phyloP scores from a whole-genome alignment of 2,329 filamentous ascomycete genomes.

The Aureobasidium sp. region DNA sequence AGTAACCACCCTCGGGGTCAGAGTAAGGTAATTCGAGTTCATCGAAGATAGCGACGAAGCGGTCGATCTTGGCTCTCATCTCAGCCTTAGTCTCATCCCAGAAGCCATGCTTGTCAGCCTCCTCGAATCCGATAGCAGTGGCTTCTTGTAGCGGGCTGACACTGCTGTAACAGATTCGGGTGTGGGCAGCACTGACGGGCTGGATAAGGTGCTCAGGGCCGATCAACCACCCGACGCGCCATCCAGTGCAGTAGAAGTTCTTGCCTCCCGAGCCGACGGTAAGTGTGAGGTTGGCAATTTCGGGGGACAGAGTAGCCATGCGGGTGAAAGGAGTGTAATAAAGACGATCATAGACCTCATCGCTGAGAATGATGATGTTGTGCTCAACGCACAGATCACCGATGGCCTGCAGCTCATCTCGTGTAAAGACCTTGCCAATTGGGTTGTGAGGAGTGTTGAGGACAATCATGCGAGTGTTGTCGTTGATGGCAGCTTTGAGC shows the following conservation, averaged over 20 bases:
- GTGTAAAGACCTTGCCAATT: constrained; percentile 89
- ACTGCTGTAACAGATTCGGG: constrained; percentile 89
- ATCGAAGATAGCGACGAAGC: constrained; percentile 64
- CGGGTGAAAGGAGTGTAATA: constrained; percentile 95
- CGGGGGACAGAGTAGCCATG: constrained; percentile 82
- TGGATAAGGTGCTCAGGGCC: constrained; percentile 83
- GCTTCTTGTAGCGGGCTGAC: constrained; percentile 94
- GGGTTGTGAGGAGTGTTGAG: constrained; percentile 88
- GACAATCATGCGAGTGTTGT: constrained; percentile 93
- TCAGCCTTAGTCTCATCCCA: constrained; percentile 77
- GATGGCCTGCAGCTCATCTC: constrained; percentile 73
- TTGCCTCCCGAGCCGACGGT: constrained; percentile 96
- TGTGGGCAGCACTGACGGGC: constrained; percentile 87
- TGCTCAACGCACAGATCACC: constrained; percentile 86
- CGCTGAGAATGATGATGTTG: constrained; percentile 70
- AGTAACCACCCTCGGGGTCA: constrained; percentile 94
- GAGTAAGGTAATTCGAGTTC: constrained; percentile 58
- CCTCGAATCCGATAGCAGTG: constrained; percentile 85
- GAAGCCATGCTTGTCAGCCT: constrained; percentile 78
- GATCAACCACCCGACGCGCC: constrained; percentile 93
- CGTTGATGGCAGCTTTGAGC: constrained; percentile 72
- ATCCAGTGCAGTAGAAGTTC: constrained; percentile 96
- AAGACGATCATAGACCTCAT: constrained; percentile 78
- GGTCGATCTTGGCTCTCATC: constrained; percentile 83
- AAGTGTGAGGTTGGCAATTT: constrained; percentile 78